phyloP scores from a whole-genome alignment of 305 asterid species.

The Fraxinus platypoda region DNA sequence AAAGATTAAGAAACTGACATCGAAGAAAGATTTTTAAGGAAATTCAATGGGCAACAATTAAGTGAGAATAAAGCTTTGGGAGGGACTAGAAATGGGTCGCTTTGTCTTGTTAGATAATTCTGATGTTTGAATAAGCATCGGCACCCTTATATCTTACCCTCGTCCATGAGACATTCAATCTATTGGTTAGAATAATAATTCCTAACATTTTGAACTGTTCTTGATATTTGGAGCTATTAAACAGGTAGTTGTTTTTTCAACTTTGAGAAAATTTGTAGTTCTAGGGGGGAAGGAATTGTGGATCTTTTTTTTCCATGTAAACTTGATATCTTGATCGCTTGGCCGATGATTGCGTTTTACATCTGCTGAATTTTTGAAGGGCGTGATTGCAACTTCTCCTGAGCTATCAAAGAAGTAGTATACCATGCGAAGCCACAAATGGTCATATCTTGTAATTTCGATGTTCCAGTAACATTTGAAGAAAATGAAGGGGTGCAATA shows the following conservation, averaged over 20 bases:
- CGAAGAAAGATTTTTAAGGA: background rate
- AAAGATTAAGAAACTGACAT: background rate
- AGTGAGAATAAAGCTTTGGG: background rate
- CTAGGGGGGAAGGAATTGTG: background rate
- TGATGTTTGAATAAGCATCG: background rate
- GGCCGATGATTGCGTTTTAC: background rate
- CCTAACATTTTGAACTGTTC: background rate
- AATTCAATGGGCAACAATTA: background rate
- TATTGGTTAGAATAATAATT: background rate
- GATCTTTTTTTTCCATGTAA: background rate
- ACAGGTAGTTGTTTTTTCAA: background rate
- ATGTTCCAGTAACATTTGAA: background rate
- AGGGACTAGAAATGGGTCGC: background rate
- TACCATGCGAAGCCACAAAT: background rate
- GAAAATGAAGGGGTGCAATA: background rate
- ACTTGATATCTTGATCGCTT: background rate
- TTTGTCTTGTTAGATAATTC: background rate
- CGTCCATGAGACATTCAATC: background rate
- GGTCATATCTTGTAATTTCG: background rate
- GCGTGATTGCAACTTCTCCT: background rate
- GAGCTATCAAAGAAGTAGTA: background rate
- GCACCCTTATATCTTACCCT: background rate
- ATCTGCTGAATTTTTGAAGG: background rate
- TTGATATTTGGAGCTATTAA: background rate
- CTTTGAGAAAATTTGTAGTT: background rate